Conservation (phyloP, 2,329 filamentous ascomycete genomes). For the Atkinsonella texensis region DNA sequence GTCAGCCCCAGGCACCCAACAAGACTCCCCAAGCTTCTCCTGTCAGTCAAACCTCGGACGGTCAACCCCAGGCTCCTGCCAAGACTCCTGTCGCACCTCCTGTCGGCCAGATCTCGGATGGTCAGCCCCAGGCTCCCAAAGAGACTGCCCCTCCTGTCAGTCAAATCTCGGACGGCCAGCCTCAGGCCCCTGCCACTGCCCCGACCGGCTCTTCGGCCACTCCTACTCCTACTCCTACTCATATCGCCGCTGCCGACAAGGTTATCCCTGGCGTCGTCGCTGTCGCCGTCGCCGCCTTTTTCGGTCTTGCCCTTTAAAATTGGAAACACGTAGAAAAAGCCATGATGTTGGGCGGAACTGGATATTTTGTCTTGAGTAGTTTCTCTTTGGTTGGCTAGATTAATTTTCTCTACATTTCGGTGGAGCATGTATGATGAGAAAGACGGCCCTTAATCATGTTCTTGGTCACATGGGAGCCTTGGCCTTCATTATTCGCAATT, state of each 20-base stretch:
- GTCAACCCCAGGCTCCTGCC: slow-evolving; percentile 16
- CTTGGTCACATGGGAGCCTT: neutral
- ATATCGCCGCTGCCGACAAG: slow-evolving; percentile 6
- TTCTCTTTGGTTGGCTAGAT: neutral
- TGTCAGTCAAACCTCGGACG: slow-evolving; percentile 20
- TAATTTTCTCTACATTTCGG: neutral
- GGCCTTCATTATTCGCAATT: neutral
- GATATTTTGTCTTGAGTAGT: neutral
- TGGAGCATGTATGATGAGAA: neutral
- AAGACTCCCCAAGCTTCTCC: slow-evolving; percentile 32
- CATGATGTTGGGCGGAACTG: neutral
- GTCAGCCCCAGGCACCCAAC: slow-evolving; percentile 38
- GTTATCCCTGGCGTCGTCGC: slow-evolving; percentile 6
- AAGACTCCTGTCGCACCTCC: slow-evolving; percentile 18
- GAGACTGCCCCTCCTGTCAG: slow-evolving; percentile 21
- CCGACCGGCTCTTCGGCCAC: slow-evolving; percentile 11
- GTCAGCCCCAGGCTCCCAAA: slow-evolving; percentile 16
- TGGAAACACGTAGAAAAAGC: neutral
- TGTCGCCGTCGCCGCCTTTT: slow-evolving; percentile 9
- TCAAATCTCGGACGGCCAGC: slow-evolving; percentile 36
- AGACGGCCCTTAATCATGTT: neutral
- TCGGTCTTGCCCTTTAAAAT: slow-evolving; percentile 11
- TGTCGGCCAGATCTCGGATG: slow-evolving; percentile 20
- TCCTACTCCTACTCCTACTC: neutral
- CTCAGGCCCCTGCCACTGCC: slow-evolving; percentile 32